phyloP scores from a whole-genome alignment of 192 early-diverging fungal species.

The Cetraspora pellucida region DNA sequence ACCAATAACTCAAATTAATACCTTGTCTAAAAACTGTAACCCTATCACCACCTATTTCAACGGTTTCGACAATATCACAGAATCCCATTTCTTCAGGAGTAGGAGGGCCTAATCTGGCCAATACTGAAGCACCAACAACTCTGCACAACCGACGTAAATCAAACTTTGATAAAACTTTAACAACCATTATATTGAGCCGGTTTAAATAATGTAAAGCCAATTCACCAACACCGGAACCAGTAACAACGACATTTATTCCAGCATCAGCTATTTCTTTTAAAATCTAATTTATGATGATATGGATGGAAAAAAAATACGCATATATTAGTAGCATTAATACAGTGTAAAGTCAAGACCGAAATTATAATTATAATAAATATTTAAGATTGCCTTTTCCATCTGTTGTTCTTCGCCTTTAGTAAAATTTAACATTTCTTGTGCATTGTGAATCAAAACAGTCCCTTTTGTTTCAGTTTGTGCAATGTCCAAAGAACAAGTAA shows the following conservation, averaged over 20 bases:
- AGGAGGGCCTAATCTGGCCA: conserved; percentile 91
- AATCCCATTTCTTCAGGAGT: conserved; percentile 97
- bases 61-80: conserved; percentile 95
- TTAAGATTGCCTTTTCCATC: conserved; percentile 69
- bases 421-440: conserved; percentile 95
- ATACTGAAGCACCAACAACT: conserved; percentile 87
- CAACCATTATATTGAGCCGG: conserved; percentile 85
- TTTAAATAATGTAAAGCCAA: conserved; percentile 94
- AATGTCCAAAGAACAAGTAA: conserved; percentile 91
- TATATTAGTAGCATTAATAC: neutral
- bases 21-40: conserved; percentile 97
- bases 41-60: conserved; percentile 96
- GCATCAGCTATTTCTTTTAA: conserved; percentile 90
- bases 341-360: neutral
- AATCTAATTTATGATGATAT: conserved; percentile 37
- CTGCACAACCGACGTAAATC: conserved; percentile 94
- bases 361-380: neutral
- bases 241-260: conserved; percentile 89
- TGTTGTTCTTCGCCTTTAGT: conserved; percentile 93
- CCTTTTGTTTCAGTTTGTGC: conserved; percentile 98
- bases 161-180: conserved; percentile 94
- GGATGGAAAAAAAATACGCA: neutral
- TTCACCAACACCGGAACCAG: conserved; percentile 88
- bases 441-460: conserved; percentile 96
- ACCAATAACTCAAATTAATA: neutral